Percentiles rank a stretch among this genome's conserved stretches.
Evolutionary conservation across 2,329 filamentous ascomycete genomes (phyloP).

Genomic region (Botryosphaeria agaves): DNA sequence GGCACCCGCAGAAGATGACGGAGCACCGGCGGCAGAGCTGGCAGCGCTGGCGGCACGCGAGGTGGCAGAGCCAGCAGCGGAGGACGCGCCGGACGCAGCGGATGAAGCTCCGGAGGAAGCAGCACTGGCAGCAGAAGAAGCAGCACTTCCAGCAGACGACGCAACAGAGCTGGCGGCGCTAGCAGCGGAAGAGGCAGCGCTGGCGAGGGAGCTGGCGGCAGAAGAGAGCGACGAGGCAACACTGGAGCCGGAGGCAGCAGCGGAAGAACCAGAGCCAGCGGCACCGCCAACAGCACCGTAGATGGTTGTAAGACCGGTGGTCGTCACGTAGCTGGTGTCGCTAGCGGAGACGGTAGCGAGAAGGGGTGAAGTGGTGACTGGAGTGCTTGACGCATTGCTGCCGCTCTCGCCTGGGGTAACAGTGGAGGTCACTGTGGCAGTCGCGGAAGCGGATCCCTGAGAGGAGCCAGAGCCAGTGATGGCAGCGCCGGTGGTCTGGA

Average conservation of each 20-base stretch:
- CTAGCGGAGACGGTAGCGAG: slow-evolving; percentile 11
- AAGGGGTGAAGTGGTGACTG: slow-evolving; percentile 13
- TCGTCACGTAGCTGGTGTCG: slow-evolving; percentile 13
- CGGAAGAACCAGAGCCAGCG: slow-evolving; percentile 3
- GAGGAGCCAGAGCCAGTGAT: slow-evolving; percentile 1
- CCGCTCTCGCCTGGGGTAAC: too few relatives aligned
- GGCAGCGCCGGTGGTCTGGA: too few relatives aligned
- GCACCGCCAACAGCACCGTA: slow-evolving; percentile 6
- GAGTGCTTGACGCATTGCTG: slow-evolving; percentile 5
- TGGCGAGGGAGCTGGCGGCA: not conserved
- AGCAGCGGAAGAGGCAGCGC: not conserved
- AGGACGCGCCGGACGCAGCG: slow-evolving; percentile 3
- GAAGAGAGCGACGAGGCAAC: not conserved
- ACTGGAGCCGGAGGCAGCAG: not conserved
- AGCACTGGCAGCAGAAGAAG: slow-evolving; percentile 1
- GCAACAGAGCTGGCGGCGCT: not conserved
- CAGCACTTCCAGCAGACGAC: slow-evolving; percentile 2
- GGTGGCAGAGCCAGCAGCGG: slow-evolving; percentile 5
- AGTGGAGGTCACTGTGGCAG: slow-evolving; percentile 3
- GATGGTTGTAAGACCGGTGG: slow-evolving; percentile 17
- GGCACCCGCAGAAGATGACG: slow-evolving; percentile 3
- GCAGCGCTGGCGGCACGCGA: slow-evolving; percentile 1
- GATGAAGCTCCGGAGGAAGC: slow-evolving; percentile 3
- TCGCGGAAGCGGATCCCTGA: slow-evolving; percentile 4
- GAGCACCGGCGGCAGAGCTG: not conserved